phyloP scores from a whole-genome alignment of 169 alveolate species.

The Besnoitia besnoiti region DNA sequence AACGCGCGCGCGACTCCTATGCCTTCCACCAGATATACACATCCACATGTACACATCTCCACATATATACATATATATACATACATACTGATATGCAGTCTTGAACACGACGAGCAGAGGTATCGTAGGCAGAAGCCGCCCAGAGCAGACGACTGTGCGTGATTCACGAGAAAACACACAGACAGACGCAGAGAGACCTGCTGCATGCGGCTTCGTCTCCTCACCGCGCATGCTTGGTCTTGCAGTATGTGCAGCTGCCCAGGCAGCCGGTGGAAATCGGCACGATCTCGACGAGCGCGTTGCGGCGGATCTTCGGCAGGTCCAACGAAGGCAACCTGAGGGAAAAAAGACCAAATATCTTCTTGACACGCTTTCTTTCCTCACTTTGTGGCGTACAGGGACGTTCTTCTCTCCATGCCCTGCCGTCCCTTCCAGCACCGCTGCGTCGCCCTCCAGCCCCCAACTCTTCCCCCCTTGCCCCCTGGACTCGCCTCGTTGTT shows the following conservation, averaged over 20 bases:
- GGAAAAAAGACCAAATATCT: background rate
- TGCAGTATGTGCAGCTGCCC: constrained; percentile 98
- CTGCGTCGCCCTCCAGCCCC: too few species aligned
- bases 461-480: too few species aligned
- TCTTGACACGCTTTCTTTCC: background rate
- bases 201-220: too few species aligned
- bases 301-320: constrained; percentile 97
- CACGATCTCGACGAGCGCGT: constrained; percentile 92
- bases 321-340: constrained; percentile 90
- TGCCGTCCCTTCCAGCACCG: too few species aligned
- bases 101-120: too few species aligned
- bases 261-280: constrained; percentile 98
- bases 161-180: too few species aligned
- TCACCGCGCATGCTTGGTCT: constrained; percentile 94
- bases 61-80: too few species aligned
- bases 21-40: background rate
- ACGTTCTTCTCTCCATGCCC: background rate
- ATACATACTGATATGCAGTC: too few species aligned
- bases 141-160: too few species aligned
- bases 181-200: too few species aligned
- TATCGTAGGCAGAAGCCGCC: too few species aligned
- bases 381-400: background rate
- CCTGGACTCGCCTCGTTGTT: background rate
- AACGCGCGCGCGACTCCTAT: too few species aligned
- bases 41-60: background rate